Evolutionary conservation across 257 asterid genomes (phyloP).

Genomic region (Jasminum sambac): DNA sequence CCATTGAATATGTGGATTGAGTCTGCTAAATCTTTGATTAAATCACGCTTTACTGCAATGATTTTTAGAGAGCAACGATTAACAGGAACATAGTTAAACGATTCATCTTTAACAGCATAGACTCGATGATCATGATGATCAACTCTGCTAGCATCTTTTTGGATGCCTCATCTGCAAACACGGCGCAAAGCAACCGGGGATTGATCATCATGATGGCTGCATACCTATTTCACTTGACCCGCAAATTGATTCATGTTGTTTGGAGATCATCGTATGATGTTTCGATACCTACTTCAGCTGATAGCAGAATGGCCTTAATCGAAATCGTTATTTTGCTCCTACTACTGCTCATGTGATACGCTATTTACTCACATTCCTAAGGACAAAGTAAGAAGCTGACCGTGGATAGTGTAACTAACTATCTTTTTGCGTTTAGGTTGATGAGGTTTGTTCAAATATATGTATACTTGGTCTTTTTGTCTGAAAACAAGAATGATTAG

Average conservation of each 20-base stretch:
- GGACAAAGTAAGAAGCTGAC: background rate
- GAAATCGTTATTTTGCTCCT: conserved; percentile 19
- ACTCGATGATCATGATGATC: conserved; percentile 20
- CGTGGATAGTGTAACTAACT: background rate
- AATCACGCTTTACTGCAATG: background rate
- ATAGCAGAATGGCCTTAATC: background rate
- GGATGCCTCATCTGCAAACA: conserved; percentile 10
- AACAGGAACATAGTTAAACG: conserved; percentile 23
- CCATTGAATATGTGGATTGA: background rate
- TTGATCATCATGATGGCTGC: conserved; percentile 26
- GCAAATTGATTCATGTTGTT: conserved; percentile 14
- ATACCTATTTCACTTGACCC: conserved; percentile 27
- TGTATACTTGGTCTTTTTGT: background rate
- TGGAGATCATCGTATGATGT: background rate
- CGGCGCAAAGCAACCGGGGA: conserved; percentile 22
- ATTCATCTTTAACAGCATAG: conserved; percentile 22
- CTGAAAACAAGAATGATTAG: background rate
- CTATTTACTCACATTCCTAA: background rate
- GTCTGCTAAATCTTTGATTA: background rate
- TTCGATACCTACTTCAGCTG: background rate
- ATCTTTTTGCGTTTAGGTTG: background rate
- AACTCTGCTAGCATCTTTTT: conserved; percentile 14
- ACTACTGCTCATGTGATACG: conserved; percentile 10
- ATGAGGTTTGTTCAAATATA: background rate
- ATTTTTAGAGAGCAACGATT: background rate